phyloP scores from a whole-genome alignment of 352 stramenopile genomes.

The Globisporangium radiosum region DNA sequence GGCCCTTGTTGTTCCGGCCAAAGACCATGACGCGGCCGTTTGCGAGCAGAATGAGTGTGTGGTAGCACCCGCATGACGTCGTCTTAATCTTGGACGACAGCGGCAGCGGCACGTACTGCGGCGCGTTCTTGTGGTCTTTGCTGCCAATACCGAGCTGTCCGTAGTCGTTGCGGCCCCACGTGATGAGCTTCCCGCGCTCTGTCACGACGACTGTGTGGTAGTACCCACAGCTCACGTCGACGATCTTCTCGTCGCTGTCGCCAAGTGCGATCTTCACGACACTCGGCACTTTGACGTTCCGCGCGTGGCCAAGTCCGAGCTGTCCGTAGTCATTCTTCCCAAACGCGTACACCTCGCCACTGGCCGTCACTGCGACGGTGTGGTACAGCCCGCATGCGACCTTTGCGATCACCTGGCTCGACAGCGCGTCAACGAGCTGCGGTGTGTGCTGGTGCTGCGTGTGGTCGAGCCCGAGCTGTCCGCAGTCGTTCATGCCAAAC shows the following conservation, averaged over 20 bases:
- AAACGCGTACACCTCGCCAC: conserved; percentile 77
- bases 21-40: conserved; percentile 85
- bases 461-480: conserved; percentile 75
- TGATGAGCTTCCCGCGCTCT: conserved; percentile 80
- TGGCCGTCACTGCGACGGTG: conserved; percentile 51
- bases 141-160: conserved; percentile 82
- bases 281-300: conserved; percentile 69
- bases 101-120: conserved; percentile 73
- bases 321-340: conserved; percentile 87
- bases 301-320: conserved; percentile 70
- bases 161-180: conserved; percentile 84
- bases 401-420: conserved; percentile 62
- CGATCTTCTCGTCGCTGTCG: conserved; percentile 71
- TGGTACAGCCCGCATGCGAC: conserved; percentile 81
- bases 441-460: conserved; percentile 82
- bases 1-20: conserved; percentile 84
- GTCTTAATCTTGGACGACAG: conserved; percentile 71
- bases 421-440: conserved; percentile 64
- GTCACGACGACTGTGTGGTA: conserved; percentile 80
- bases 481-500: conserved; percentile 88
- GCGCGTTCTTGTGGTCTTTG: conserved; percentile 83
- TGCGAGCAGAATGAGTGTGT: conserved; percentile 68
- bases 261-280: conserved; percentile 57
- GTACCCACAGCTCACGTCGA: conserved; percentile 76
- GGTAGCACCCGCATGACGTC: conserved; percentile 80